phyloP scores from a whole-genome alignment of 2,329 filamentous ascomycete genomes.

The Scolecobasidium constrictum region DNA sequence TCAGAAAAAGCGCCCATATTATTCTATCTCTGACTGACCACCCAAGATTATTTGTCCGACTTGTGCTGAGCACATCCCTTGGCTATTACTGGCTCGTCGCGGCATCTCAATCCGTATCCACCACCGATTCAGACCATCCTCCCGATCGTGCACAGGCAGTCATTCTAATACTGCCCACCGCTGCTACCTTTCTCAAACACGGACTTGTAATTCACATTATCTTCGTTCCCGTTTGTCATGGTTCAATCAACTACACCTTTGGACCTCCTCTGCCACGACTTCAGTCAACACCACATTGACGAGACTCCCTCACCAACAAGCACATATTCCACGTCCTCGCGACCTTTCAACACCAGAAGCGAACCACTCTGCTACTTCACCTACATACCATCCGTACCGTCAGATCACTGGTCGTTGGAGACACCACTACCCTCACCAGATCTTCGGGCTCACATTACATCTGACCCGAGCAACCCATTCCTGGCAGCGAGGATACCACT shows the following conservation, averaged over 20 bases:
- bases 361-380: constrained; percentile 31
- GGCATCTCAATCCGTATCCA: too few relatives aligned
- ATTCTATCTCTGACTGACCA: too few relatives aligned
- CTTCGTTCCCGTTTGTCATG: background rate
- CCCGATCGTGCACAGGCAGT: too few relatives aligned
- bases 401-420: constrained; percentile 4
- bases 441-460: constrained; percentile 7
- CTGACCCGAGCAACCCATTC: constrained; percentile 24
- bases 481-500: constrained; percentile 19
- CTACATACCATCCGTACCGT: constrained; percentile 1
- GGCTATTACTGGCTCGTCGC: too few relatives aligned
- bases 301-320: background rate
- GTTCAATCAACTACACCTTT: background rate
- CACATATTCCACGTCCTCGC: background rate
- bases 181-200: background rate
- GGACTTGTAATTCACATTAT: too few relatives aligned
- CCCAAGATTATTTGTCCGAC: background rate
- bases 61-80: too few relatives aligned
- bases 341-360: too few relatives aligned
- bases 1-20: background rate
- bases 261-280: background rate
- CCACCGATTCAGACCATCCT: too few relatives aligned
- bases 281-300: background rate
- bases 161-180: too few relatives aligned
- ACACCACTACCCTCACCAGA: constrained; percentile 1